Evolutionary conservation across 192 early-diverging fungal genomes (phyloP).

Genomic region (Coemansia sp.): DNA sequence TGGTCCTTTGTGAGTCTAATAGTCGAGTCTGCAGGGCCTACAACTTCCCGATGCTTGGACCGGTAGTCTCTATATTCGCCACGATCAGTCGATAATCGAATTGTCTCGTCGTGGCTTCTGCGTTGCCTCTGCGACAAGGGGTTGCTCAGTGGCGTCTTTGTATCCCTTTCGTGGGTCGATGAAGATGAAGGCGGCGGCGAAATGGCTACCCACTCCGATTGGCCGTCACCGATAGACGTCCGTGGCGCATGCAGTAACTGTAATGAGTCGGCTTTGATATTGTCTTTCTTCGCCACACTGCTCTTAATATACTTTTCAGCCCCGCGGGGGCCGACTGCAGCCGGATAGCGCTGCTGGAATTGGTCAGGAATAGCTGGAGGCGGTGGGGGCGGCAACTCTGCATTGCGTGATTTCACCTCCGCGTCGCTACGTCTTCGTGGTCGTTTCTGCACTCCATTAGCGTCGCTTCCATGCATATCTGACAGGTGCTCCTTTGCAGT

Average conservation of each 20-base stretch:
- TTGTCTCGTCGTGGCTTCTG: constrained; percentile 28
- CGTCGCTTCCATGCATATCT: neutral
- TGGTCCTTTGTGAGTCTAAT: too few species aligned
- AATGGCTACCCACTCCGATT: constrained; percentile 15
- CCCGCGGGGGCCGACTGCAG: neutral
- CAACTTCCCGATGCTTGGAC: neutral
- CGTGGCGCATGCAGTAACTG: constrained; percentile 13
- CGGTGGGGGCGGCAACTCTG: constrained; percentile 12
- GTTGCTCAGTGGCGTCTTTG: neutral
- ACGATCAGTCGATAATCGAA: neutral
- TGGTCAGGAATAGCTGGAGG: constrained; percentile 19
- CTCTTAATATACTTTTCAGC: constrained; percentile 6
- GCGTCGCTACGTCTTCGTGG: constrained; percentile 40
- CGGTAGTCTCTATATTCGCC: neutral
- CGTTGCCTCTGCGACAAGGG: constrained; percentile 9
- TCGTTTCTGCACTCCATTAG: constrained; percentile 4
- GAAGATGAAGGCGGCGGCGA: constrained; percentile 19
- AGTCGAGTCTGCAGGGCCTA: constrained; percentile 9
- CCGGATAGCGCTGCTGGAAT: constrained; percentile 16
- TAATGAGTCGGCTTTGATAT: neutral
- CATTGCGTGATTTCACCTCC: constrained; percentile 38
- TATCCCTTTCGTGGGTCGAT: constrained; percentile 11
- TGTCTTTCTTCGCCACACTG: constrained; percentile 6
- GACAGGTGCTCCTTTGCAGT: neutral
- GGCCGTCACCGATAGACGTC: neutral